These are phyloP conservation scores for Daldinia decipiens DNA, from an alignment of 495 filamentous ascomycete species.

Conservation along the genomic window DNA sequence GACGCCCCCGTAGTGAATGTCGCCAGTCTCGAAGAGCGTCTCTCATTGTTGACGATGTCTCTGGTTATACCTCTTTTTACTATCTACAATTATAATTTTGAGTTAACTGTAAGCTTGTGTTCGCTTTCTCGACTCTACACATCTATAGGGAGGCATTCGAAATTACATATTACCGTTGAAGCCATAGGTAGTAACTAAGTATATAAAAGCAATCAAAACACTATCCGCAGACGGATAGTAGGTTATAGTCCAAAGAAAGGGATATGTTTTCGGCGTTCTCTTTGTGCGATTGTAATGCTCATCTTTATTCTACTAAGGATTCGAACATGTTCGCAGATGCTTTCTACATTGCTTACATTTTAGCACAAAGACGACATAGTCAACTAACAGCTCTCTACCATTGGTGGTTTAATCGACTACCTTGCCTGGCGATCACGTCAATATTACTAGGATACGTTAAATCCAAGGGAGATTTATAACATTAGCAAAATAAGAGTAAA, in stretches of 20 bases:
- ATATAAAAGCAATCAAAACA: not conserved
- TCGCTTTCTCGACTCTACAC: not conserved
- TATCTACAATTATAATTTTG: not conserved
- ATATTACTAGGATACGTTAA: no score
- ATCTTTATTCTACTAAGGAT: slow-evolving; percentile 5
- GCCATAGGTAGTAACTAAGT: slow-evolving; percentile 2
- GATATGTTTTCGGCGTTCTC: slow-evolving; percentile 12
- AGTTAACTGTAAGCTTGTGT: not conserved
- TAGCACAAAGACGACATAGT: slow-evolving; percentile 5
- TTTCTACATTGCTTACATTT: slow-evolving; percentile 1
- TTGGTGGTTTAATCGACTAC: no score
- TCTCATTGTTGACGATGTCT: not conserved
- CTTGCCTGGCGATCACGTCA: no score
- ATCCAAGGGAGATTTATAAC: no score
- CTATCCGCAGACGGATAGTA: not conserved
- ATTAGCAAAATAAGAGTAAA: no score
- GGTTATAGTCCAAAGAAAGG: not conserved
- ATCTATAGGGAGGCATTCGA: not conserved
- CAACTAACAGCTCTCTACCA: not conserved
- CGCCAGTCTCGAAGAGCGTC: not conserved
- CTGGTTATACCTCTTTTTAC: not conserved
- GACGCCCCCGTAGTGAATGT: not conserved
- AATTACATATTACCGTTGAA: not conserved
- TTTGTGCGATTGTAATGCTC: not conserved
- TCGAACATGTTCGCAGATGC: not conserved